Evolutionary conservation across 495 filamentous ascomycete species (phyloP).

Genomic region (Melanomma pulvis-pyrius): DNA sequence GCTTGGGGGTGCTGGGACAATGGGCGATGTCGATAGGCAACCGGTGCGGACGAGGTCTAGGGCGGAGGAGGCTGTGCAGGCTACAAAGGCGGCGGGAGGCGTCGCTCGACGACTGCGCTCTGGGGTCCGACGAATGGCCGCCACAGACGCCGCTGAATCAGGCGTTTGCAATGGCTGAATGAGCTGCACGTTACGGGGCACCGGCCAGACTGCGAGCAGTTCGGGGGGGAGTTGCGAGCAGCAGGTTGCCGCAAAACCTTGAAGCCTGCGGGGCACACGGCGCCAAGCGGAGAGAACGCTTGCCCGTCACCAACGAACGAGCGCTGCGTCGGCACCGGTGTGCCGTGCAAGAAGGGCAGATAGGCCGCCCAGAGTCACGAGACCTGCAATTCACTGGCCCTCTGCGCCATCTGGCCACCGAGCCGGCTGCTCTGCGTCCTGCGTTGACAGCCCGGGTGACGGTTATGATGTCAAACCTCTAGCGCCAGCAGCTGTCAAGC

Average conservation of each 20-base stretch:
- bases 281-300: not conserved
- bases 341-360: too few relatives aligned
- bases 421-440: not conserved
- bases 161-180: conserved; percentile 9
- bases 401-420: not conserved
- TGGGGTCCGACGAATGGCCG: not conserved
- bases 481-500: not conserved
- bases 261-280: not conserved
- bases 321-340: not conserved
- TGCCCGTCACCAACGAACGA: not conserved
- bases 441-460: not conserved
- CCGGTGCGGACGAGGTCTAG: conserved; percentile 21
- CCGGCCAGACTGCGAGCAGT: not conserved
- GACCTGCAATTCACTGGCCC: not conserved
- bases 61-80: conserved; percentile 35
- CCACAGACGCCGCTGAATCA: conserved; percentile 3
- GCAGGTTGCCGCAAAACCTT: not conserved
- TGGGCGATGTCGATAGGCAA: conserved; percentile 15
- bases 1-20: not conserved
- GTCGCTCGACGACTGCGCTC: not conserved
- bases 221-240: not conserved
- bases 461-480: not conserved
- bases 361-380: not conserved
- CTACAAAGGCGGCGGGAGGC: conserved; percentile 22
- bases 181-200: not conserved